A percentile compares a stretch with the other conserved stretches of the same genome.
Evolutionary conservation across 2,329 filamentous ascomycete genomes (phyloP).

Genomic region (Epichloe gansuensis): DNA sequence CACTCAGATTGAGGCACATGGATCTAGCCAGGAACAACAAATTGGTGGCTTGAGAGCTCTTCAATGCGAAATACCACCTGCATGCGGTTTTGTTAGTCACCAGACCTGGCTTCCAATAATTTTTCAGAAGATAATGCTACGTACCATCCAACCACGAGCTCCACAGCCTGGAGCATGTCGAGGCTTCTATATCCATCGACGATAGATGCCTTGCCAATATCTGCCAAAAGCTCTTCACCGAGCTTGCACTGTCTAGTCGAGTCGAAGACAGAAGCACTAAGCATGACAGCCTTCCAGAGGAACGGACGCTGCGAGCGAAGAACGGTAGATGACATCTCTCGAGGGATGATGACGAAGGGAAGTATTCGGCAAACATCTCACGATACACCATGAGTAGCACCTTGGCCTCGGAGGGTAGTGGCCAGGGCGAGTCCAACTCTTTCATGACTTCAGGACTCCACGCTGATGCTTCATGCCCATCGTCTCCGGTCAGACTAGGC

Average conservation of each 20-base stretch:
- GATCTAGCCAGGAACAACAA: conserved; percentile 34
- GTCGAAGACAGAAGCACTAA: conserved; percentile 29
- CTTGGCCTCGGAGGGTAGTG: conserved; percentile 27
- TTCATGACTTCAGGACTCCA: conserved; percentile 12
- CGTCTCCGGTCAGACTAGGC: conserved; percentile 11
- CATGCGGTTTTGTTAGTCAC: background rate
- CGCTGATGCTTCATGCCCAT: conserved; percentile 10
- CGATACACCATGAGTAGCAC: conserved; percentile 25
- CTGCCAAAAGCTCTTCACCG: conserved; percentile 30
- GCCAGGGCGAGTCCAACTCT: conserved; percentile 26
- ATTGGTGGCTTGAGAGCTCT: conserved; percentile 36
- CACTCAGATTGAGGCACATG: conserved; percentile 29
- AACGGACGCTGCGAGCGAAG: conserved; percentile 28
- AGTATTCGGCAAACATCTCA: conserved; percentile 21
- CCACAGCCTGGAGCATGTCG: conserved; percentile 34
- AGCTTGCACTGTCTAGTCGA: conserved; percentile 30
- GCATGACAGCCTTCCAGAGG: conserved; percentile 37
- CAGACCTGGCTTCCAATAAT: background rate
- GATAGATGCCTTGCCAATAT: conserved; percentile 27
- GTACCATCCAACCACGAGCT: conserved; percentile 34
- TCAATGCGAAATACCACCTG: conserved; percentile 35
- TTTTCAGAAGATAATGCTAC: conserved; percentile 5
- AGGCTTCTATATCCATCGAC: conserved; percentile 30
- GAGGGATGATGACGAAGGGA: conserved; percentile 33
- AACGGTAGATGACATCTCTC: conserved; percentile 21